Conservation (phyloP, 768 basidiomycete genomes). For the Cystoderma amianthinum region DNA sequence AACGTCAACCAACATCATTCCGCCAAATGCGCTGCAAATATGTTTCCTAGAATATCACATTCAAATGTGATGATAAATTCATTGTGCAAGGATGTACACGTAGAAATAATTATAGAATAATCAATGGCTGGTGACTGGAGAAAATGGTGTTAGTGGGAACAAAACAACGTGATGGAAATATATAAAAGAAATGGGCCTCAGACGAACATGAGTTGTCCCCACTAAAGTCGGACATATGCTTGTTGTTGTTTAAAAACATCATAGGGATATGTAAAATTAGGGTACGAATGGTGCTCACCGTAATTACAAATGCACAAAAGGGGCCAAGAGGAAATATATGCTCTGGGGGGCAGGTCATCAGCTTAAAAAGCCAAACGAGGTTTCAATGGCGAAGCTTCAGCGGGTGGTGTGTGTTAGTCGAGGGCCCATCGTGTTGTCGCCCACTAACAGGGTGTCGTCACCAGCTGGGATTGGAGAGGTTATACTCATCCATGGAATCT, state of each 20-base stretch:
- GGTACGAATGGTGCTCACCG: neutral
- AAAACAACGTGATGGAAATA: neutral
- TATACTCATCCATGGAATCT: constrained; percentile 8
- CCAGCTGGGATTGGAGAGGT: constrained; percentile 7
- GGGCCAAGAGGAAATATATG: too few species aligned
- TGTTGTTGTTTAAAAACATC: constrained; percentile 53
- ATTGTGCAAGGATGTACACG: neutral
- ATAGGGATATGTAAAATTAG: constrained; percentile 18
- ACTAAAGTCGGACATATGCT: constrained; percentile 72
- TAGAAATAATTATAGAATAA: neutral
- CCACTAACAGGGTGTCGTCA: constrained; percentile 28
- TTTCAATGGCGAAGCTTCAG: constrained; percentile 20
- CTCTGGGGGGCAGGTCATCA: too few species aligned
- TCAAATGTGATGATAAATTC: neutral
- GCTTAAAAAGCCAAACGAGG: constrained; percentile 4
- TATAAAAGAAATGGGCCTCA: constrained; percentile 27
- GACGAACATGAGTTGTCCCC: constrained; percentile 43
- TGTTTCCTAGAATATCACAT: neutral
- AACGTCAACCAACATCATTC: too few species aligned
- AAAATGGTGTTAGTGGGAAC: too few species aligned
- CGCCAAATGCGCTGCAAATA: neutral
- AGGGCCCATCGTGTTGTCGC: constrained; percentile 26
- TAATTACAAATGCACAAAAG: too few species aligned
- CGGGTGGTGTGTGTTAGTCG: constrained; percentile 37
- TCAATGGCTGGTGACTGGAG: too few species aligned